phyloP scores from a whole-genome alignment of 2,329 filamentous ascomycete genomes.

The Exophiala spinifera region DNA sequence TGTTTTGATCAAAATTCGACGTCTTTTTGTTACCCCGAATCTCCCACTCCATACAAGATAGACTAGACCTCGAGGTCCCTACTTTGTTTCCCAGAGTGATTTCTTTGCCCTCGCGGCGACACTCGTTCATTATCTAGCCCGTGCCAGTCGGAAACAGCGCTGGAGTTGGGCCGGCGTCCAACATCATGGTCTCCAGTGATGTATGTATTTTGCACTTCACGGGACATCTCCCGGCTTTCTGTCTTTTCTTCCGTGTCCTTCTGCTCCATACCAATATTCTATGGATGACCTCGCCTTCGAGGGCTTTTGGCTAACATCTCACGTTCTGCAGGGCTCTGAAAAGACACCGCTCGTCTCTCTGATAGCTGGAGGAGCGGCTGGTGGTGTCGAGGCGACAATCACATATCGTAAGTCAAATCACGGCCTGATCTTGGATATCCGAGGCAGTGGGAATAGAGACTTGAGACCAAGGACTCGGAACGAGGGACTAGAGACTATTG shows the following conservation, averaged over 20 bases:
- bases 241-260: neutral
- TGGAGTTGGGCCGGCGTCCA: neutral
- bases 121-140: too few species aligned
- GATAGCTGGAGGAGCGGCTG: slow-evolving; percentile 51
- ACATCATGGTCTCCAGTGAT: slow-evolving; percentile 1
- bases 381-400: slow-evolving; percentile 51
- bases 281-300: neutral
- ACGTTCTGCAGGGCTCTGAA: slow-evolving; percentile 6
- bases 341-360: slow-evolving; percentile 45
- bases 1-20: too few species aligned
- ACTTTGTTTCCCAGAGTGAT: too few species aligned
- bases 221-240: neutral
- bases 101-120: too few species aligned
- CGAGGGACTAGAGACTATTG: too few species aligned
- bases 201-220: neutral
- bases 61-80: too few species aligned
- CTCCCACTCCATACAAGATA: too few species aligned
- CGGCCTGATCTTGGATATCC: too few species aligned
- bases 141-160: neutral
- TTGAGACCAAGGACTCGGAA: too few species aligned
- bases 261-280: too few species aligned
- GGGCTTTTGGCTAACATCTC: neutral
- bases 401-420: slow-evolving; percentile 35
- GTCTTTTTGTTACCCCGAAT: too few species aligned
- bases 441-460: too few species aligned